phyloP scores from a whole-genome alignment of 1,284 basidiomycete genomes.

The Apiotrichum sp. region DNA sequence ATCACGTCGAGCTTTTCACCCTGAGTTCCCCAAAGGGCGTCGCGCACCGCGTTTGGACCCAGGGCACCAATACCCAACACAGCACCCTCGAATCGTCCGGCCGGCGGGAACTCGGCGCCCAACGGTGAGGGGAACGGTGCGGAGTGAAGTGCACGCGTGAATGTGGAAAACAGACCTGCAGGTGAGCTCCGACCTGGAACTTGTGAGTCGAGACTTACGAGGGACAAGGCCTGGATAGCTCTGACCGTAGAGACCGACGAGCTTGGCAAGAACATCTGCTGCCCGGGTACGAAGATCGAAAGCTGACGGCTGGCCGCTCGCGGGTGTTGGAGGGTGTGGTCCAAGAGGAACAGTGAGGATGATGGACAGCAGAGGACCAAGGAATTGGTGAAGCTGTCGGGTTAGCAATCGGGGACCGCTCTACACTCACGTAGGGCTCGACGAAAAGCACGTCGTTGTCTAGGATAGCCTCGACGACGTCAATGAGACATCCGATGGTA shows the following conservation, averaged over 20 bases:
- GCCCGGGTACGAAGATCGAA: conserved; percentile 65
- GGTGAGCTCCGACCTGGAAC: not conserved
- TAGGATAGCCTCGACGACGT: conserved; percentile 72
- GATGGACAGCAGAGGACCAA: conserved; percentile 85
- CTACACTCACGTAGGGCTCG: conserved; percentile 79
- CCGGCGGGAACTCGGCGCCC: conserved; percentile 38
- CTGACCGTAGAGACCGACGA: conserved; percentile 52
- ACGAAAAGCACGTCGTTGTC: conserved; percentile 85
- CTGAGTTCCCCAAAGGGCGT: conserved; percentile 54
- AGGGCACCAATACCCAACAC: conserved; percentile 75
- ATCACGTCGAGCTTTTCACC: conserved; percentile 26
- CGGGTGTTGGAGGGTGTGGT: conserved; percentile 32
- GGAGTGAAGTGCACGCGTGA: conserved; percentile 66
- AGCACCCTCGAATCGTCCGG: conserved; percentile 75
- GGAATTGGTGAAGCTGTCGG: conserved; percentile 80
- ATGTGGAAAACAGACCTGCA: conserved; percentile 81
- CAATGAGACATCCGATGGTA: conserved; percentile 70
- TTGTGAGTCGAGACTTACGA: conserved; percentile 23
- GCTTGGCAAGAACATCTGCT: conserved; percentile 71
- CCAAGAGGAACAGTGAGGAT: conserved; percentile 75
- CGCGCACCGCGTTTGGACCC: conserved; percentile 72
- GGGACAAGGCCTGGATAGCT: conserved; percentile 51
- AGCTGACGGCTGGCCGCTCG: conserved; percentile 22
- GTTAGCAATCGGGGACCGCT: not conserved
- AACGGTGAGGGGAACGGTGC: conserved; percentile 40